These are phyloP conservation scores for Boletus rufocinnamomeus DNA, from an alignment of 768 basidiomycete species.

Conservation along the genomic window DNA sequence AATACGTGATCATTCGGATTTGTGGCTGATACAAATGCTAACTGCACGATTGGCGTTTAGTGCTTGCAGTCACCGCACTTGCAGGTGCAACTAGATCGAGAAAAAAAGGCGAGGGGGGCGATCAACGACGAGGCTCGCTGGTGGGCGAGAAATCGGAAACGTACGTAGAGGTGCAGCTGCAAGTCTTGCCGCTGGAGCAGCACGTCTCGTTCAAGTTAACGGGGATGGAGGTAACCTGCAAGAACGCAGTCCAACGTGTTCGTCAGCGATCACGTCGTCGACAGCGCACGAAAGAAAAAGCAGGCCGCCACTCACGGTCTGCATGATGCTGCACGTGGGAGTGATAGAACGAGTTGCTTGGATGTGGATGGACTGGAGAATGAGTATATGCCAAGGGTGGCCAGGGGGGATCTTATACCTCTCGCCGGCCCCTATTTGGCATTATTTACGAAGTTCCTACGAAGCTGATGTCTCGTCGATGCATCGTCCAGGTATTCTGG, in stretches of 20 bases:
- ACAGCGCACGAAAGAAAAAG: not conserved
- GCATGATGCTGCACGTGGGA: constrained; percentile 8
- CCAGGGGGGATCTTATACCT: not conserved
- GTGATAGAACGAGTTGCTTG: not conserved
- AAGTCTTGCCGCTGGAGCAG: constrained; percentile 11
- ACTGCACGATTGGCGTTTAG: not conserved
- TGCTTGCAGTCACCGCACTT: constrained; percentile 25
- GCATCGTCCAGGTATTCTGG: not conserved
- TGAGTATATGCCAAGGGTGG: not conserved
- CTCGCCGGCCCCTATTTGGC: not conserved
- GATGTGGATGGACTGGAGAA: not conserved
- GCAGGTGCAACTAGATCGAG: constrained; percentile 16
- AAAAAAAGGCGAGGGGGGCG: too few species aligned
- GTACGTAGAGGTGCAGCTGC: constrained; percentile 17
- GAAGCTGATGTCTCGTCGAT: not conserved
- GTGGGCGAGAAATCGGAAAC: not conserved
- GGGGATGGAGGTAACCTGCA: constrained; percentile 12
- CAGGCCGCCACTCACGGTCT: constrained; percentile 12
- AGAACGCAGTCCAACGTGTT: too few species aligned
- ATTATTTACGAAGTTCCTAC: not conserved
- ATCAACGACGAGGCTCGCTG: not conserved
- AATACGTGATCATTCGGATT: not conserved
- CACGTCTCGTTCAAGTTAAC: constrained; percentile 20
- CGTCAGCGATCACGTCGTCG: not conserved
- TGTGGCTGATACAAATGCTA: too few species aligned